These are phyloP conservation scores for Lonicera japonica DNA, from an alignment of 129 eudicot genomes.

Conservation along the genomic window DNA sequence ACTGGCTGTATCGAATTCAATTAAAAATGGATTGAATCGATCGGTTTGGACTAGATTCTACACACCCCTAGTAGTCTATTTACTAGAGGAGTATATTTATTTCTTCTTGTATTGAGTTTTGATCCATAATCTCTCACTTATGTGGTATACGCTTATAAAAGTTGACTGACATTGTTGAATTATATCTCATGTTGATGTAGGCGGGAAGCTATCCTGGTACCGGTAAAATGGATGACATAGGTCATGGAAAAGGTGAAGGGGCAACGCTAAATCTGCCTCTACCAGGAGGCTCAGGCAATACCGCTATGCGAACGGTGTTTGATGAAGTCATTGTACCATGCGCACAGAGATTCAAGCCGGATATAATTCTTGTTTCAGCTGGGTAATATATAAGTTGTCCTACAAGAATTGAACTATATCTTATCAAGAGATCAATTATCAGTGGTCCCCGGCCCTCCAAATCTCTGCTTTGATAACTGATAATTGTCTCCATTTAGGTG, in stretches of 20 bases:
- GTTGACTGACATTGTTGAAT: not conserved
- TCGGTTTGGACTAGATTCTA: too few species aligned
- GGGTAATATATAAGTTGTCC: slow-evolving; percentile 45
- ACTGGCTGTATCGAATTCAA: too few species aligned
- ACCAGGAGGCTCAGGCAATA: slow-evolving; percentile 91
- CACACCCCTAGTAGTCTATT: too few species aligned
- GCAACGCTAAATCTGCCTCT: slow-evolving; percentile 78
- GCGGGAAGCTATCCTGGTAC: slow-evolving; percentile 99
- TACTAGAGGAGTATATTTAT: too few species aligned
- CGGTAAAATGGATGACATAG: slow-evolving; percentile 71
- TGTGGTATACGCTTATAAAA: too few species aligned
- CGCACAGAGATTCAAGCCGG: slow-evolving; percentile 87
- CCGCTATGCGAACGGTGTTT: slow-evolving; percentile 76
- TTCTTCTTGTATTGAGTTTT: too few species aligned
- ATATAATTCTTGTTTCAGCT: slow-evolving; percentile 92
- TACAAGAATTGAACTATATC: not conserved
- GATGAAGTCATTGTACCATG: slow-evolving; percentile 79
- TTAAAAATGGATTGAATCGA: too few species aligned
- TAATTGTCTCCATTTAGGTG: too few species aligned
- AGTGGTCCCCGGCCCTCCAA: too few species aligned
- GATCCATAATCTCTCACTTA: too few species aligned
- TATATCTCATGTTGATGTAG: slow-evolving; percentile 29
- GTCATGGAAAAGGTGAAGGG: slow-evolving; percentile 77
- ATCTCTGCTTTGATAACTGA: too few species aligned
- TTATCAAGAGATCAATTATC: not conserved